Percentiles rank a stretch among this genome's conserved stretches.
Evolutionary conservation across 768 basidiomycete genomes (phyloP).

Genomic region (Suillus ampliporus): DNA sequence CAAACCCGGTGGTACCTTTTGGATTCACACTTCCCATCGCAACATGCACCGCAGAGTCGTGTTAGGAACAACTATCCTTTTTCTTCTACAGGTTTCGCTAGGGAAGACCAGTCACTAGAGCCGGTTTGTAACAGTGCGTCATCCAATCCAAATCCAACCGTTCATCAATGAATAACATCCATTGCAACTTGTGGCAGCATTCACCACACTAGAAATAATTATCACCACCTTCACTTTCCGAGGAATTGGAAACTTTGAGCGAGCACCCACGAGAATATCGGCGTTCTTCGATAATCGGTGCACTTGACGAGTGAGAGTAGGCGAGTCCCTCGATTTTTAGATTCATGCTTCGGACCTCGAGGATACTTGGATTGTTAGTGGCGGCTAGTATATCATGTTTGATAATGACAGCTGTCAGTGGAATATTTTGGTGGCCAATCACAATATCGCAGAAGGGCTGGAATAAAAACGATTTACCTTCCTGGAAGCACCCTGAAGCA

Average conservation of each 20-base stretch:
- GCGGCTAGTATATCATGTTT: neutral
- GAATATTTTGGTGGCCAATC: neutral
- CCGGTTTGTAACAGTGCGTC: no score
- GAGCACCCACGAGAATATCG: neutral
- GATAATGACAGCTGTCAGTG: neutral
- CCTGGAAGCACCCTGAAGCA: neutral
- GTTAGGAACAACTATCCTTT: no score
- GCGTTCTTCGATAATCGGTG: neutral
- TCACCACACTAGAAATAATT: neutral
- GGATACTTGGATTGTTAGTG: neutral
- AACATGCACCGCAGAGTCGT: no score
- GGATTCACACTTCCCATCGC: no score
- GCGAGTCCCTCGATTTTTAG: neutral
- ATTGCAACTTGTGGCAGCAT: neutral
- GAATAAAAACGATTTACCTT: neutral
- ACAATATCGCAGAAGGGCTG: neutral
- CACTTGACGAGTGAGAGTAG: conserved; percentile 2
- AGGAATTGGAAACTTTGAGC: neutral
- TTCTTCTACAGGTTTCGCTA: no score
- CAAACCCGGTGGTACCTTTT: no score
- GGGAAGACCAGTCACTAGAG: no score
- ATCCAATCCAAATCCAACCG: no score
- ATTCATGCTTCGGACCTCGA: neutral
- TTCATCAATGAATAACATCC: no score
- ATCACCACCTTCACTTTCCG: neutral